Percentiles rank a stretch among this genome's conserved stretches.
phyloP scores from a whole-genome alignment of 2,329 filamentous ascomycete genomes.

The Exophiala phaeomuriformis region DNA sequence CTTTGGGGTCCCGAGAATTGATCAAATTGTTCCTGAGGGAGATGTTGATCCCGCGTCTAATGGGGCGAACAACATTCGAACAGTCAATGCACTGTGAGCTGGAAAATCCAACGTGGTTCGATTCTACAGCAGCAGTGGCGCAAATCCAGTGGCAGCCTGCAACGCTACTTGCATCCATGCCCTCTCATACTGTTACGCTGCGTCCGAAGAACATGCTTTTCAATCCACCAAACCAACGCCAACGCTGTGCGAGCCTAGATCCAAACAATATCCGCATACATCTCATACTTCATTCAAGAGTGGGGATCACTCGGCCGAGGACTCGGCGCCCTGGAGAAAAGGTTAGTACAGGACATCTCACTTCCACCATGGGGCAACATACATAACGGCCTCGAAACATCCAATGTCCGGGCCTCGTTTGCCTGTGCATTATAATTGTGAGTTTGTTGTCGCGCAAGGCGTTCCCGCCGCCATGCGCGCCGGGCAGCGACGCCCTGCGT shows the following conservation, averaged over 20 bases:
- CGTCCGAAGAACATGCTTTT: background rate
- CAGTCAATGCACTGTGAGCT: too few relatives aligned
- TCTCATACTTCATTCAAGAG: slow-evolving; percentile 10
- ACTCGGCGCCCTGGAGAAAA: slow-evolving; percentile 16
- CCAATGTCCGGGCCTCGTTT: slow-evolving; percentile 16
- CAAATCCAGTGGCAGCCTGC: too few relatives aligned
- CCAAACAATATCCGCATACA: background rate
- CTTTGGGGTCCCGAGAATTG: too few relatives aligned
- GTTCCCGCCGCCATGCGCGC: slow-evolving; percentile 24
- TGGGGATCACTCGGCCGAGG: slow-evolving; percentile 17
- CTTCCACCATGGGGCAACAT: slow-evolving; percentile 2
- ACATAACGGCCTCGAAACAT: slow-evolving; percentile 21
- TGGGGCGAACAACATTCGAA: too few relatives aligned
- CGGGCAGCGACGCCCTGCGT: slow-evolving; percentile 23
- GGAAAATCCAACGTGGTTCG: too few relatives aligned
- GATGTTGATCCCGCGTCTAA: too few relatives aligned
- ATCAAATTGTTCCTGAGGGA: too few relatives aligned
- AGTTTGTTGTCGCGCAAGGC: slow-evolving; percentile 21
- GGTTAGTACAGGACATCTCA: slow-evolving; percentile 1
- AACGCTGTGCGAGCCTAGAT: slow-evolving; percentile 16
- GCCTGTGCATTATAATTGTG: slow-evolving; percentile 19
- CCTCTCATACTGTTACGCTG: background rate
- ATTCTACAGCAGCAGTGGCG: too few relatives aligned
- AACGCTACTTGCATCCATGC: too few relatives aligned
- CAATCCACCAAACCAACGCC: slow-evolving; percentile 4